A percentile compares a stretch with the other conserved stretches of the same genome.
phyloP scores from a whole-genome alignment of 345 rosid species.

The Salix dunnii region DNA sequence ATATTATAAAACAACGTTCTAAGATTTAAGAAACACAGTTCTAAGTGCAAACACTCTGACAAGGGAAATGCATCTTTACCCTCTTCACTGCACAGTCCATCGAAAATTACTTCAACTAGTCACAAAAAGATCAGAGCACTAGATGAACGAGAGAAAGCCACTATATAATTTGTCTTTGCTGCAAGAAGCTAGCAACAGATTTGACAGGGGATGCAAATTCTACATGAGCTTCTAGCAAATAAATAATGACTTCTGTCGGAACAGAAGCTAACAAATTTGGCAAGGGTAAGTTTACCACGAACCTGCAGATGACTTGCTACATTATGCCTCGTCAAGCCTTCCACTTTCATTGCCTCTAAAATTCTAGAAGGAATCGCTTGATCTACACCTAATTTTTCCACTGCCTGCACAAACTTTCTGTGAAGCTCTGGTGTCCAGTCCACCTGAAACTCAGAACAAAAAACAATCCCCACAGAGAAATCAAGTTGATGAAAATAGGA shows the following conservation, averaged over 20 bases:
- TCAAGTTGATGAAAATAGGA: not conserved
- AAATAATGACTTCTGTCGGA: not conserved
- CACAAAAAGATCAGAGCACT: not conserved
- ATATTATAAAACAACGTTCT: not conserved
- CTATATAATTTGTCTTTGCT: not conserved
- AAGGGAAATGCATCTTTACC: not conserved
- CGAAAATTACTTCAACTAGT: not conserved
- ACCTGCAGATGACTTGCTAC: constrained; percentile 99
- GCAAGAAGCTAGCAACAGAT: too few species aligned
- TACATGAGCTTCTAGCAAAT: not conserved
- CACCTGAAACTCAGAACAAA: constrained; percentile 46
- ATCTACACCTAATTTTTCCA: constrained; percentile 82
- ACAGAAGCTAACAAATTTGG: not conserved
- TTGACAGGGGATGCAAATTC: not conserved
- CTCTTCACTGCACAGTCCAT: not conserved
- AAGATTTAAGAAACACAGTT: not conserved
- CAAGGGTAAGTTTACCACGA: constrained; percentile 5
- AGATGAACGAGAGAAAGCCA: not conserved
- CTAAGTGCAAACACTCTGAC: not conserved
- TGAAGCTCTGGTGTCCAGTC: constrained; percentile 94
- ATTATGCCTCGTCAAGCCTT: constrained; percentile 91
- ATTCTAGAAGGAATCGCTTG: constrained; percentile 95
- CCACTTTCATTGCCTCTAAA: constrained; percentile 95
- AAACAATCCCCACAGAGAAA: not conserved
- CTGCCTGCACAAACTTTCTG: constrained; percentile 84